phyloP scores from a whole-genome alignment of 805 yeast species.

The Blastobotrys peoriensis region DNA sequence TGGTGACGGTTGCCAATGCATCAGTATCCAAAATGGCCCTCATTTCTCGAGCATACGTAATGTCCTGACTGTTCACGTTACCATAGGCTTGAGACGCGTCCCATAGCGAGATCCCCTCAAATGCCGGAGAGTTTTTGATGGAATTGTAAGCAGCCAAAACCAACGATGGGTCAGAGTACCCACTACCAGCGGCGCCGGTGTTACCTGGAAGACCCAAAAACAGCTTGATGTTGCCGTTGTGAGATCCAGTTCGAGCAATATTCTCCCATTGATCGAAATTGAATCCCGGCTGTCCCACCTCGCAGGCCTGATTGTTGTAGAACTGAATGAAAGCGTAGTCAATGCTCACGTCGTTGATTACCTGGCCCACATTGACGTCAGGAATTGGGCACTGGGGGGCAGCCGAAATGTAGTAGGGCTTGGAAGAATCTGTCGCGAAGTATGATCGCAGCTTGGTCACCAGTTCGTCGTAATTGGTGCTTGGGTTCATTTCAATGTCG shows the following conservation, averaged over 20 bases:
- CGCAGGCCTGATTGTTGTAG: slow-evolving; percentile 50
- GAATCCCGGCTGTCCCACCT: slow-evolving; percentile 32
- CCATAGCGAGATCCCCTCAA: slow-evolving; percentile 75
- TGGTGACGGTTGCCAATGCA: neutral
- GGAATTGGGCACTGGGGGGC: slow-evolving; percentile 67
- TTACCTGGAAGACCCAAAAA: slow-evolving; percentile 62
- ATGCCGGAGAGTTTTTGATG: slow-evolving; percentile 23
- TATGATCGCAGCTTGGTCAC: slow-evolving; percentile 29
- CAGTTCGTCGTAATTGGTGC: slow-evolving; percentile 48
- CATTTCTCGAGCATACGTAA: slow-evolving; percentile 39
- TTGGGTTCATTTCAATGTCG: slow-evolving; percentile 46
- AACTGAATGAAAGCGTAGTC: slow-evolving; percentile 63
- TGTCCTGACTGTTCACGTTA: slow-evolving; percentile 37
- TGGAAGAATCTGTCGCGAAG: slow-evolving; percentile 23
- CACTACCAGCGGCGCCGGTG: slow-evolving; percentile 47
- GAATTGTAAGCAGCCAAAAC: slow-evolving; percentile 27
- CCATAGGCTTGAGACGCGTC: slow-evolving; percentile 59
- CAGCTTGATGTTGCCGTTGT: slow-evolving; percentile 48
- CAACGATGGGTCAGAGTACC: slow-evolving; percentile 40
- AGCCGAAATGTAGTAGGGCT: slow-evolving; percentile 50
- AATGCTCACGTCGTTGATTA: slow-evolving; percentile 39
- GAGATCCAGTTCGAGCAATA: slow-evolving; percentile 39
- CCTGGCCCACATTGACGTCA: slow-evolving; percentile 42
- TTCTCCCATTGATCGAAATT: slow-evolving; percentile 45
- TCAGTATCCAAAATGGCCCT: slow-evolving; percentile 34